These are phyloP conservation scores for Populus nigra DNA, from an alignment of 345 rosid species.

Conservation along the genomic window DNA sequence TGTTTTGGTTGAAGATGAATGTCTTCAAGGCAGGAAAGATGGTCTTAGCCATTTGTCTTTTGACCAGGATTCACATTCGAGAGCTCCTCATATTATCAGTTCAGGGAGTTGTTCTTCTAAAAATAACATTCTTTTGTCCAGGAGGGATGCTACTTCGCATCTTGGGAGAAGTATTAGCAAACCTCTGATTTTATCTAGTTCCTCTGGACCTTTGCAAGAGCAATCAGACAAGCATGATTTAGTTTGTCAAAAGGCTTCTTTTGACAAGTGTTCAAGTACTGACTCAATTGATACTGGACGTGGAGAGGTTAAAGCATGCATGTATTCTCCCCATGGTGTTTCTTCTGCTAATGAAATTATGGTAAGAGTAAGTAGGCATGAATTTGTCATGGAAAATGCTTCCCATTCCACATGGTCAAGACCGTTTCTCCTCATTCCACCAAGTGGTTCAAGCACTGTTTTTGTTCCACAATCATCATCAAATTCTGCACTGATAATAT, in stretches of 20 bases:
- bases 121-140: slow-evolving; percentile 34
- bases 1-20: slow-evolving; percentile 52
- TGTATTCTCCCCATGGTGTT: slow-evolving; percentile 61
- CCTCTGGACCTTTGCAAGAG: slow-evolving; percentile 8
- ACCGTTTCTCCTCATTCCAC: slow-evolving; percentile 74
- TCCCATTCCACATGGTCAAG: slow-evolving; percentile 59
- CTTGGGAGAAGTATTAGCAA: slow-evolving; percentile 32
- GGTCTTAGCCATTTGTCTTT: slow-evolving; percentile 66
- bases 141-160: slow-evolving; percentile 26
- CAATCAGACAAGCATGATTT: slow-evolving; percentile 30
- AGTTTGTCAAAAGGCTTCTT: slow-evolving; percentile 28
- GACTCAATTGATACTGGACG: slow-evolving; percentile 35
- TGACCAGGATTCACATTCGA: slow-evolving; percentile 36
- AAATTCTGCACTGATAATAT: slow-evolving; percentile 68
- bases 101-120: slow-evolving; percentile 38
- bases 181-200: slow-evolving; percentile 38
- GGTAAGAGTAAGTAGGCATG: slow-evolving; percentile 57
- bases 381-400: slow-evolving; percentile 36
- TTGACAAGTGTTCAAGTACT: slow-evolving; percentile 35
- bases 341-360: slow-evolving; percentile 48
- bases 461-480: slow-evolving; percentile 64
- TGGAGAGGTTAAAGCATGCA: slow-evolving; percentile 65
- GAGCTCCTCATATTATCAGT: slow-evolving; percentile 30
- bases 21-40: slow-evolving; percentile 45
- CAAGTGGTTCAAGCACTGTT: slow-evolving; percentile 77